phyloP scores from a whole-genome alignment of 2,329 filamentous ascomycete genomes.

The Hyphodiscus sp. region DNA sequence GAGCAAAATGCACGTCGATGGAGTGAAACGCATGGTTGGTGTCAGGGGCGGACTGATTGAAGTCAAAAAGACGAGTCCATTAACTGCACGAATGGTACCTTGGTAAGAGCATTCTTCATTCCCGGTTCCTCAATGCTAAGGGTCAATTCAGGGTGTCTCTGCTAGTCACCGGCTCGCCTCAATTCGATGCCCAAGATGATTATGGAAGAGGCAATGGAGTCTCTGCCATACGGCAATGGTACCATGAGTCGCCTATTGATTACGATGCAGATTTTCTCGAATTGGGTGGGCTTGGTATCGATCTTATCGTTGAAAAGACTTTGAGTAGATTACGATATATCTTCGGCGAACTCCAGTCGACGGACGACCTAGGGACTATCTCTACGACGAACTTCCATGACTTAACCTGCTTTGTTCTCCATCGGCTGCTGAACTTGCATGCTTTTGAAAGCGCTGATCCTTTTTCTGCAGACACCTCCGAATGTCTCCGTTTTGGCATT shows the following conservation, averaged over 20 bases:
- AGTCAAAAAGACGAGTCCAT: conserved; percentile 16
- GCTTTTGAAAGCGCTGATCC: neutral
- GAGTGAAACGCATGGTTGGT: conserved; percentile 18
- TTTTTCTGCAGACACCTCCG: conserved; percentile 27
- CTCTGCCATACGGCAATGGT: conserved; percentile 43
- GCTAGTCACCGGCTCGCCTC: conserved; percentile 45
- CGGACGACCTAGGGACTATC: conserved; percentile 16
- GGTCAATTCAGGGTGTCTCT: conserved; percentile 46
- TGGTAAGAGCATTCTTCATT: conserved; percentile 10
- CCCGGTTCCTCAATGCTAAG: conserved; percentile 1
- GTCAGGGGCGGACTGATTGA: conserved; percentile 16
- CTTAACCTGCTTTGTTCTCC: conserved; percentile 47
- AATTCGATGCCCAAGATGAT: conserved; percentile 47
- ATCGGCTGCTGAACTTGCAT: conserved; percentile 36
- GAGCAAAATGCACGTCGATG: conserved; percentile 20
- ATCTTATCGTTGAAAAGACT: conserved; percentile 10
- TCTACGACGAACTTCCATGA: conserved; percentile 44
- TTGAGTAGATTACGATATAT: conserved; percentile 24
- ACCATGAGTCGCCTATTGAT: conserved; percentile 16
- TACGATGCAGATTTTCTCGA: neutral
- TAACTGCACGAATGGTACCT: conserved; percentile 22
- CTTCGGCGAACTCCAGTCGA: conserved; percentile 28
- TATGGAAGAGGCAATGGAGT: conserved; percentile 42
- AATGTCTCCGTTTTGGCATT: conserved; percentile 41
- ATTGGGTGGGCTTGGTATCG: conserved; percentile 30